phyloP scores from a whole-genome alignment of 2,329 filamentous ascomycete species.

The Emergomyces africanus region DNA sequence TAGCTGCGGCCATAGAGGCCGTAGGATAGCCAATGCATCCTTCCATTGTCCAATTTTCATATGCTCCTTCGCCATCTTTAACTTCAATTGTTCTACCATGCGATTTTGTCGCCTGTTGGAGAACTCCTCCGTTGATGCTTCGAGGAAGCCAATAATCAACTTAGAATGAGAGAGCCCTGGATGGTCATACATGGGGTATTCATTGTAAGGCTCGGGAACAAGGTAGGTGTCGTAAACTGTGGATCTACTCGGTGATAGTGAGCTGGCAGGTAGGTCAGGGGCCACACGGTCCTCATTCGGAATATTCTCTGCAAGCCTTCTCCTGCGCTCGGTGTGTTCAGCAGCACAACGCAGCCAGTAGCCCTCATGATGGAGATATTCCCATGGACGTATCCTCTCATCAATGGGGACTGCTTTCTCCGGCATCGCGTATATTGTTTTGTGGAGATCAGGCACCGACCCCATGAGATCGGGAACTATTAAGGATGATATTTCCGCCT shows the following conservation, averaged over 20 bases:
- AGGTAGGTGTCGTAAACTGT: constrained; percentile 48
- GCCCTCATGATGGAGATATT: constrained; percentile 48
- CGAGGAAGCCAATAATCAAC: constrained; percentile 37
- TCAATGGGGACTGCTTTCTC: constrained; percentile 39
- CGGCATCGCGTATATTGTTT: constrained; percentile 33
- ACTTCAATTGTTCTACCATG: constrained; percentile 40
- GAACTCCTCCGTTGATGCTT: constrained; percentile 39
- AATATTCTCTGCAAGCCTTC: constrained; percentile 40
- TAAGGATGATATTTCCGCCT: constrained; percentile 38
- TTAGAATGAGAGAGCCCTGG: constrained; percentile 39
- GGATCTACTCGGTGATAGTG: constrained; percentile 41
- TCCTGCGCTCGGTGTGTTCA: constrained; percentile 39
- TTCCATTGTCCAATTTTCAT: constrained; percentile 37
- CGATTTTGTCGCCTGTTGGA: constrained; percentile 39
- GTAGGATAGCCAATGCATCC: constrained; percentile 39
- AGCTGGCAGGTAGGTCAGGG: constrained; percentile 43
- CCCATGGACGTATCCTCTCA: constrained; percentile 44
- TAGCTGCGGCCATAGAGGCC: constrained; percentile 42
- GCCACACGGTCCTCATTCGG: constrained; percentile 46
- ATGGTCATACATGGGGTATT: constrained; percentile 34
- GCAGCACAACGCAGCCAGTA: constrained; percentile 48
- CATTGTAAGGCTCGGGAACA: constrained; percentile 45
- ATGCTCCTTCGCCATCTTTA: constrained; percentile 44
- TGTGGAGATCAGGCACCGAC: constrained; percentile 18
- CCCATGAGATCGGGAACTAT: constrained; percentile 16